A percentile compares a stretch with the other conserved stretches of the same genome.
These are phyloP conservation scores for Synchytrium microbalum DNA, from an alignment of 371 early-diverging fungal genomes.

Conservation along the genomic window DNA sequence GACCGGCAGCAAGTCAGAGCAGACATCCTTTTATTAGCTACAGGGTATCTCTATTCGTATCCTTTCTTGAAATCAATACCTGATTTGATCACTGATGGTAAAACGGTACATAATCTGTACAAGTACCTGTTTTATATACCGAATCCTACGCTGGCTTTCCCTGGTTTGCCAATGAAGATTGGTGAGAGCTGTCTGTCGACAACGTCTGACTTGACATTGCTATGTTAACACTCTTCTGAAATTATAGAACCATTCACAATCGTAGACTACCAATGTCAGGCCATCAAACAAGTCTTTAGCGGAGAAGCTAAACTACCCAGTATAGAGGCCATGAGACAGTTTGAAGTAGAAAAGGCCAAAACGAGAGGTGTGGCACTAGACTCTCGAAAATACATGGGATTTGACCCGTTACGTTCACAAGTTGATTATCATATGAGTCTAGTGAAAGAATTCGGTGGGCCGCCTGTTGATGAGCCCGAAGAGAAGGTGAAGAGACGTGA, in stretches of 20 bases:
- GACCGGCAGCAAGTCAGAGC: neutral
- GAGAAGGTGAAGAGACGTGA: neutral
- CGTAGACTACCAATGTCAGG: neutral
- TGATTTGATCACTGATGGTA: neutral
- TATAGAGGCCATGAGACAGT: neutral
- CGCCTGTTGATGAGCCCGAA: neutral
- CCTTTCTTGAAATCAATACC: neutral
- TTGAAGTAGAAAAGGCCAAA: neutral
- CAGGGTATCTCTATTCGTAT: neutral
- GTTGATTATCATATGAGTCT: conserved; percentile 1
- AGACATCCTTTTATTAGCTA: neutral
- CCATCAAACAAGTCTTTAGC: neutral
- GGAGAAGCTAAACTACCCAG: neutral
- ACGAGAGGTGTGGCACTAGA: neutral
- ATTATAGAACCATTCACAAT: neutral
- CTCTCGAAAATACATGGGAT: neutral
- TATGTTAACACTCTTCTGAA: neutral
- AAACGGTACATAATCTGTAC: neutral
- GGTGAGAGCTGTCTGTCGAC: neutral
- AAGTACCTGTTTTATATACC: neutral
- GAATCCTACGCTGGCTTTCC: neutral
- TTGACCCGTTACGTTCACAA: neutral
- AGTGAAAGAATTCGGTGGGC: neutral
- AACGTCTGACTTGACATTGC: neutral
- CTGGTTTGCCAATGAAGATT: neutral